Base-by-base conservation (phyloP, 1,284 basidiomycete species). In the Boletus smithii region DNA sequence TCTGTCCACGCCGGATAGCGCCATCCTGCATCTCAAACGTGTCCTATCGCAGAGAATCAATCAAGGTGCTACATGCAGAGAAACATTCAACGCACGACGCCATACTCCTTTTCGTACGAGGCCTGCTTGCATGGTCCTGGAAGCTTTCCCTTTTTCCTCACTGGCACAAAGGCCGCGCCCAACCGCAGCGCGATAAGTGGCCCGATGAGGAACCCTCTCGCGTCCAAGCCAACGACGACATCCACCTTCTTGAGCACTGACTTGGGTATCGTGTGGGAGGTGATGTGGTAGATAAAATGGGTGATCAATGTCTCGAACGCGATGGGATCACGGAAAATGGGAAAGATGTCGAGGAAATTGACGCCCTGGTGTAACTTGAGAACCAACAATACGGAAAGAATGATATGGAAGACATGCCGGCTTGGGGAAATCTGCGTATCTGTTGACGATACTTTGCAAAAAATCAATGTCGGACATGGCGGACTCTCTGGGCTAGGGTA, bases 101-200 rank as follows among this genome's bases (percentile, higher is more conserved):
- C 97, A 62, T 99, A 99, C 67, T 99, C 97, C 75, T 98, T 98
- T 65, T 84, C 81, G 63, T 95, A 99, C 38, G 79, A 79, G 3
- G 83, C 89, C 46, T 79, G 76, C 35, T 87, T 79, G 64, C 86
- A 90, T 53, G 83, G 67, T 42, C 97, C 97, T 5, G 97, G 97
- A 22, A 99, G 78, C 70, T 99, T 99, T 13, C 95, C 95, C 53
- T 73, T 74, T 73, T 99, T 99, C 53, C 97, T 80, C 18, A 99
- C 94, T 17, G 97, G 95, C 2, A 98, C 94, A 60, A 99, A 99
- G 9, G 92, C 91, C 3, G 94, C 94, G 20, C 92, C 92, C 30
- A 99, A 74, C 48, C 95, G 77, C 61, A 93, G 73, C 9, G 97
- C 97, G 60, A 99, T 81, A 57, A 92, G 80, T 4, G 97, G 97